Conservation (phyloP, 2,329 filamentous ascomycete species). For the Alternaria triticimaculans region DNA sequence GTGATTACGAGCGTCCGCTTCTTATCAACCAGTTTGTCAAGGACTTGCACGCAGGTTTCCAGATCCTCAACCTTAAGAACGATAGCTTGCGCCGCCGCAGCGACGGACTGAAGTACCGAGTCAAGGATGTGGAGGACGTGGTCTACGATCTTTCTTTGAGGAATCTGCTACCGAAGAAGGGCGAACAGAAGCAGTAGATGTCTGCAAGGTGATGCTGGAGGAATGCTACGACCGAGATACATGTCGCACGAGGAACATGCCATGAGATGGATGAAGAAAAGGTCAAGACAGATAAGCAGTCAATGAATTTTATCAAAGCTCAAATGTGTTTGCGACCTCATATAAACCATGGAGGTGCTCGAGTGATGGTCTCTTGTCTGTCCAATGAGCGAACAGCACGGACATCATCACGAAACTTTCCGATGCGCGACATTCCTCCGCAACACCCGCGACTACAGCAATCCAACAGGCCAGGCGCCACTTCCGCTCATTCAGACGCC, state of each 20-base stretch:
- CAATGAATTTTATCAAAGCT: neutral
- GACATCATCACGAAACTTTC: slow-evolving; percentile 22
- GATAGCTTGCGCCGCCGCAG: slow-evolving; percentile 85
- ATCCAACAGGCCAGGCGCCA: slow-evolving; percentile 24
- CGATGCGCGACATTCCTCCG: slow-evolving; percentile 20
- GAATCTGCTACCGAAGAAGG: slow-evolving; percentile 67
- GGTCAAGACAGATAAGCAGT: no score
- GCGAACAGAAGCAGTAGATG: slow-evolving; percentile 12
- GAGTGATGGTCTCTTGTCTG: neutral
- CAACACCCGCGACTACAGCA: slow-evolving; percentile 14
- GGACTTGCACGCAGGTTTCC: slow-evolving; percentile 93
- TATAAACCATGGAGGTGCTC: slow-evolving; percentile 8
- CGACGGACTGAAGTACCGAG: slow-evolving; percentile 94
- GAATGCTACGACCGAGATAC: neutral
- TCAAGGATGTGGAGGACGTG: slow-evolving; percentile 98
- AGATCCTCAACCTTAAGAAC: slow-evolving; percentile 97
- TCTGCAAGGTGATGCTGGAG: neutral
- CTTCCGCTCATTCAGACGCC: slow-evolving; percentile 23
- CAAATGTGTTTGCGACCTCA: neutral
- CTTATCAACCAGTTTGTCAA: slow-evolving; percentile 93
- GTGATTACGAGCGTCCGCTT: slow-evolving; percentile 84
- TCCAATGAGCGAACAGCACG: slow-evolving; percentile 23
- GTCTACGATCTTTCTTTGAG: slow-evolving; percentile 93
- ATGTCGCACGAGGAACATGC: no score
- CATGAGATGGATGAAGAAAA: neutral